Base-by-base conservation (phyloP, 106 monocot genomes). In the Acorus calamus region DNA sequence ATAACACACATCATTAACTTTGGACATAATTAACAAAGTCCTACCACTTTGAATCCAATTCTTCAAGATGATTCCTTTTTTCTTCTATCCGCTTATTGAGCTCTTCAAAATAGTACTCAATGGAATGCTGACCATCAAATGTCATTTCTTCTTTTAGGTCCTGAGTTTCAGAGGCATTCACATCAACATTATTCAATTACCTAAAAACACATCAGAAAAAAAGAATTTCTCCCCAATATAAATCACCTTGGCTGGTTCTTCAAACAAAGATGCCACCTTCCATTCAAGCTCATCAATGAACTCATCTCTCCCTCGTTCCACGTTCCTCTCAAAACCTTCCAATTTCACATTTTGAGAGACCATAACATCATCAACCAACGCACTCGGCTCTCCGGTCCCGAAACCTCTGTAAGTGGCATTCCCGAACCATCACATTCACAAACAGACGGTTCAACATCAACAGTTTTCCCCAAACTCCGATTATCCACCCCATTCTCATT, bases 1-100 rank as follows among this genome's bases (percentile, higher is more conserved):
- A 28, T 28, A 28, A 28, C 0, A 28, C 28, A 28, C 28, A 28
- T 28, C 28, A 28, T 28, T 28, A 28, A 28, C 28, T 28, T 28
- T 28, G 28, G 28, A 51, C 9, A 51, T 7, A 51, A 51, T 51
- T 7, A 51, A 5, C 51, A 51, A 5, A 51, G 9, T 51, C 11
- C n/a, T 44, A 50, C 63, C 63, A 64, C 48, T 64, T 12, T 28
- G 50, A 48, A 7, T 64, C 7, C 63, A 64, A 51, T 12, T 64
- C 63, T 50, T 14, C 3, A 49, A 64, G 50, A 12, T 28, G 3
- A 4, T 14, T 4, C n/a, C 50, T 50, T 64, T 50, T 47, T 64
- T 48, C 49, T 8, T 64, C 63, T 47, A 50, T 12, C 51, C 47
- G 8, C 50, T 64, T 51, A 4, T 41, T n/a, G 14, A 64, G 14